Conservation (phyloP, 2,329 filamentous ascomycete genomes). For the Penicillium digitatum region DNA sequence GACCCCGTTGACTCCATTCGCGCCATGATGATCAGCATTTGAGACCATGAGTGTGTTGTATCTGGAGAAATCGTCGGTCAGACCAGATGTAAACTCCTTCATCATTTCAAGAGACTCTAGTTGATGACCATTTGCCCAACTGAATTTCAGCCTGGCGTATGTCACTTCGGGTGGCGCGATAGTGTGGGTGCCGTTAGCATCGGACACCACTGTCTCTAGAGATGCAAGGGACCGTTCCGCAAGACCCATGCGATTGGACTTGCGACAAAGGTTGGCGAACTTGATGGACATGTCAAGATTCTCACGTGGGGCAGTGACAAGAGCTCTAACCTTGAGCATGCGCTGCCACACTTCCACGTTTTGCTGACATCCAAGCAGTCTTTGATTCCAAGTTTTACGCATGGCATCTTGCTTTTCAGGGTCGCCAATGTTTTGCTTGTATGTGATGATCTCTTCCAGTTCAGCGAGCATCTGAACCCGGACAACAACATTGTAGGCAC, state of each 20-base stretch:
- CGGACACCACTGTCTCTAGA: conserved; percentile 67
- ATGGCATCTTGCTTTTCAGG: conserved; percentile 84
- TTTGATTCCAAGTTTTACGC: conserved; percentile 91
- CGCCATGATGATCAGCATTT: conserved; percentile 38
- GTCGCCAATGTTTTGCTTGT: conserved; percentile 82
- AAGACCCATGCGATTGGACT: conserved; percentile 88
- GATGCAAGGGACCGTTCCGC: conserved; percentile 93
- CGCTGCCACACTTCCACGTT: conserved; percentile 98
- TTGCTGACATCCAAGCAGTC: conserved; percentile 88
- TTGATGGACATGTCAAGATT: conserved; percentile 99
- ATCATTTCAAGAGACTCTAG: conserved; percentile 58
- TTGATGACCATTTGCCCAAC: conserved; percentile 80
- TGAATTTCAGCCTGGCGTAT: conserved; percentile 95
- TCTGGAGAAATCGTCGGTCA: conserved; percentile 56
- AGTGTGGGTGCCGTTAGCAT: conserved; percentile 39
- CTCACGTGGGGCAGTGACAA: conserved; percentile 87
- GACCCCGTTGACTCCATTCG: conserved; percentile 50
- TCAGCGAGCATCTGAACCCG: conserved; percentile 98
- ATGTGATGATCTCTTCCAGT: conserved; percentile 93
- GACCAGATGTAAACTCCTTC: conserved; percentile 57
- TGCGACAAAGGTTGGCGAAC: conserved; percentile 95
- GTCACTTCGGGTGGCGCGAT: conserved; percentile 68
- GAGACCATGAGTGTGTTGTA: conserved; percentile 42
- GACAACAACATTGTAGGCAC: conserved; percentile 96
- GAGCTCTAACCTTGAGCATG: conserved; percentile 88